Evolutionary conservation across 176 grass and related monocot genomes (phyloP).

Genomic region (Carex littledalei): DNA sequence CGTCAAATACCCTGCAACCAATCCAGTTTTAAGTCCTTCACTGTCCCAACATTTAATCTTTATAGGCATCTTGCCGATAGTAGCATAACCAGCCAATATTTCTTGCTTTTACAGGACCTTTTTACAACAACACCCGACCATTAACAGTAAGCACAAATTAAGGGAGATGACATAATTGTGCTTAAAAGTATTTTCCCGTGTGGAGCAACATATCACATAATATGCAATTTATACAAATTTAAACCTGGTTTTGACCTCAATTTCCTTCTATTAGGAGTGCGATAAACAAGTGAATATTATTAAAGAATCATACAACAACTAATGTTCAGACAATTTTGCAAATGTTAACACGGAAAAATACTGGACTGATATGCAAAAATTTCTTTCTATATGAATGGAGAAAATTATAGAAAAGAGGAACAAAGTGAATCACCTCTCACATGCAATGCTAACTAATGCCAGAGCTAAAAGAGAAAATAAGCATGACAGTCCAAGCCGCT

Average conservation of each 20-base stretch:
- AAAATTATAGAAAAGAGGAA: neutral
- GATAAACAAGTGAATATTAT: neutral
- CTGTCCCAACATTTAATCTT: neutral
- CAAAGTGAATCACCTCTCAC: conserved; percentile 60
- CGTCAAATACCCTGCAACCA: conserved; percentile 83
- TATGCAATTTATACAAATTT: neutral
- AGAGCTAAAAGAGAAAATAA: conserved; percentile 65
- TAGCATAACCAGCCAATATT: conserved; percentile 28
- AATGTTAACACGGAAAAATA: neutral
- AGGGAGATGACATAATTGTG: neutral
- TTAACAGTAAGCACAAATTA: neutral
- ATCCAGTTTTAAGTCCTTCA: neutral
- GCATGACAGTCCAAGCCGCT: conserved; percentile 64
- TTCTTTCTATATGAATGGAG: neutral
- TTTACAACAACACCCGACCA: neutral
- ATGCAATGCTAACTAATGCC: conserved; percentile 66
- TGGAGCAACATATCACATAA: neutral
- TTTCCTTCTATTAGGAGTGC: neutral
- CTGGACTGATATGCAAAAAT: neutral
- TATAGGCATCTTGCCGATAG: neutral
- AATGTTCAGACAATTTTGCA: neutral
- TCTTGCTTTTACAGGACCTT: conserved; percentile 30
- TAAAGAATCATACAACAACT: neutral
- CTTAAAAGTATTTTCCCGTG: neutral
- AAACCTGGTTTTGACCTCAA: neutral